A percentile compares a stretch with the other conserved stretches of the same genome.
These are phyloP conservation scores for Bothriochloa decipiens DNA, from an alignment of 176 grass and related monocot species.

Conservation along the genomic window DNA sequence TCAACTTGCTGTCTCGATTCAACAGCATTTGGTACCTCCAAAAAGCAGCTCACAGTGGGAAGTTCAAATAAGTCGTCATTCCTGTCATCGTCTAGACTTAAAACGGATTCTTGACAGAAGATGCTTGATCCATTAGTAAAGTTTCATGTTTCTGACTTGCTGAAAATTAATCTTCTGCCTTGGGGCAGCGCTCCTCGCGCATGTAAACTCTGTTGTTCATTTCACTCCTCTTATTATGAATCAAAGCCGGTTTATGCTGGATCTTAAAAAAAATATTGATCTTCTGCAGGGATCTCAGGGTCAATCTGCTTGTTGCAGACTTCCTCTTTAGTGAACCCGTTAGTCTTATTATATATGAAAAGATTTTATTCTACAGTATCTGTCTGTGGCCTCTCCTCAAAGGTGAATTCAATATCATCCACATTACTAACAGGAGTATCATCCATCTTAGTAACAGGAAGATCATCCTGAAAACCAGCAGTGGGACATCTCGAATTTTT, in stretches of 20 bases:
- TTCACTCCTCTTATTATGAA: too few species aligned
- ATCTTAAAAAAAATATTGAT: not conserved
- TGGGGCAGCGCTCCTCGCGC: too few species aligned
- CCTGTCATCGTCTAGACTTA: constrained; percentile 39
- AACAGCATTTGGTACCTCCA: constrained; percentile 21
- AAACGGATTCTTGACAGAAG: constrained; percentile 47
- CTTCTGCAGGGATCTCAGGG: constrained; percentile 5
- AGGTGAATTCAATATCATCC: constrained; percentile 38
- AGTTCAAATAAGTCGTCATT: constrained; percentile 64
- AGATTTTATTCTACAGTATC: constrained; percentile 16
- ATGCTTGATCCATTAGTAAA: constrained; percentile 32
- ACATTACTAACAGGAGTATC: constrained; percentile 7
- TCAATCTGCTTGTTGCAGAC: constrained; percentile 27
- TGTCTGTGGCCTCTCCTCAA: constrained; percentile 22
- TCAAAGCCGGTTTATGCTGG: too few species aligned
- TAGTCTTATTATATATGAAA: constrained; percentile 16
- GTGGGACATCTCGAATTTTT: constrained; percentile 8
- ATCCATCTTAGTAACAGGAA: constrained; percentile 28
- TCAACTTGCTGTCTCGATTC: constrained; percentile 38
- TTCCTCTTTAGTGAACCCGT: constrained; percentile 25
- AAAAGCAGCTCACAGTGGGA: constrained; percentile 37
- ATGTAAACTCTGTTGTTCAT: too few species aligned
- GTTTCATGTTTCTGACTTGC: constrained; percentile 25
- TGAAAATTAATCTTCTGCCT: constrained; percentile 18
- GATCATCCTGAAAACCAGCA: constrained; percentile 38